Evolutionary conservation across 1,139 yeast species (phyloP).

Genomic region (Groenewaldozyma sp.): DNA sequence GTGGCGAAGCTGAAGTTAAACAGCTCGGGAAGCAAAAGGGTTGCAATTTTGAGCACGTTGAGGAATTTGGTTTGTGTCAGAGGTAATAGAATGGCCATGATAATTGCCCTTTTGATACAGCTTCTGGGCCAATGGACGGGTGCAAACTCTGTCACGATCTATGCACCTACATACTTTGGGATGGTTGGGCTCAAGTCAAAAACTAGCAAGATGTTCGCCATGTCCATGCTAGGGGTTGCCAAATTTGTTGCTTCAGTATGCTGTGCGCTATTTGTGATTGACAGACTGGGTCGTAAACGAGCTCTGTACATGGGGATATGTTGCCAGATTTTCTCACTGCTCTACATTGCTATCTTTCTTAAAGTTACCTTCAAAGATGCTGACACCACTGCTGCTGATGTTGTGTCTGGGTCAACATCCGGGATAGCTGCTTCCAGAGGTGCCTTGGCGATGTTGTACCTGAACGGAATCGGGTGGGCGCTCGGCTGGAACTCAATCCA

Average conservation of each 20-base stretch:
- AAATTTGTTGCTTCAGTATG: conserved; percentile 41
- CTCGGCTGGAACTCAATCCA: conserved; percentile 54
- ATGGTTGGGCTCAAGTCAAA: conserved; percentile 40
- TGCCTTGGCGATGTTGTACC: conserved; percentile 45
- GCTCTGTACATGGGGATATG: conserved; percentile 37
- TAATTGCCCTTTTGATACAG: conserved; percentile 40
- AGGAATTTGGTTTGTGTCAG: not conserved
- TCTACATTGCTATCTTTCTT: conserved; percentile 39
- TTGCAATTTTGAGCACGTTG: not conserved
- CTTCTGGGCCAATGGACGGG: conserved; percentile 56
- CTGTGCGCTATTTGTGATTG: conserved; percentile 38
- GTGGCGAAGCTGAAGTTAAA: conserved; percentile 16
- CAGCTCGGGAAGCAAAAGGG: conserved; percentile 40
- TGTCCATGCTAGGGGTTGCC: conserved; percentile 43
- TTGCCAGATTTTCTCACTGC: conserved; percentile 29
- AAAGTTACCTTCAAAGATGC: conserved; percentile 29
- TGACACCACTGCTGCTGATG: too few relatives aligned
- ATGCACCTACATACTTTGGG: conserved; percentile 43
- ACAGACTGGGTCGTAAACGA: conserved; percentile 40
- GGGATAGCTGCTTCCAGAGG: conserved; percentile 4
- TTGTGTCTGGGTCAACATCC: conserved; percentile 18
- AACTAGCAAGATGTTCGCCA: conserved; percentile 31
- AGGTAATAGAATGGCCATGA: conserved; percentile 26
- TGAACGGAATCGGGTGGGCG: conserved; percentile 54
- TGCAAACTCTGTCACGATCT: conserved; percentile 53